A percentile compares a stretch with the other conserved stretches of the same genome.
Conservation (phyloP, 1,284 basidiomycete species). For the Pterulicium gracile region DNA sequence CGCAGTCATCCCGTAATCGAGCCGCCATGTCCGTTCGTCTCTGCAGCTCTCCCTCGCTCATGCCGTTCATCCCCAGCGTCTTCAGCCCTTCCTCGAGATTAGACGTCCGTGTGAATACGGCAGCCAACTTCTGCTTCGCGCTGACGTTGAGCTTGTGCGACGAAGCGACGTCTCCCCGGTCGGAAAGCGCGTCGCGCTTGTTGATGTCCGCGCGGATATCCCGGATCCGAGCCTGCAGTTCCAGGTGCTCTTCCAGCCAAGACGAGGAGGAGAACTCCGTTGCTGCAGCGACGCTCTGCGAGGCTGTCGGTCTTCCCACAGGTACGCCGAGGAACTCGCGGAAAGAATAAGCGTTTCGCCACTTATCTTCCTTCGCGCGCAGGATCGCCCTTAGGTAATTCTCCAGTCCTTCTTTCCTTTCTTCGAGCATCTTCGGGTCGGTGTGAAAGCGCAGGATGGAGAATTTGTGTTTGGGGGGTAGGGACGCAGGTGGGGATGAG, state of each 20-base stretch:
- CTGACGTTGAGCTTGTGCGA: constrained; percentile 76
- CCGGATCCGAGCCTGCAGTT: constrained; percentile 65
- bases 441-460: constrained; percentile 44
- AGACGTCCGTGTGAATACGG: constrained; percentile 58
- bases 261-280: constrained; percentile 58
- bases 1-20: constrained; percentile 75
- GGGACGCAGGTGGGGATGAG: constrained; percentile 57
- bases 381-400: constrained; percentile 82
- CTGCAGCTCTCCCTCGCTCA: constrained; percentile 78
- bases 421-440: constrained; percentile 49
- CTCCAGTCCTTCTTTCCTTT: constrained; percentile 70
- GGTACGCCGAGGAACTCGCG: constrained; percentile 83
- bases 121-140: constrained; percentile 77
- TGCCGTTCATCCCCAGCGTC: constrained; percentile 50
- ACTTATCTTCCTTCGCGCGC: constrained; percentile 67
- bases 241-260: constrained; percentile 81
- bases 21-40: constrained; percentile 78
- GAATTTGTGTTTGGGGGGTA: constrained; percentile 79
- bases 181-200: constrained; percentile 75
- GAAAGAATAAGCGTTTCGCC: constrained; percentile 77
- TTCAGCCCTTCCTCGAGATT: constrained; percentile 63
- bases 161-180: constrained; percentile 59
- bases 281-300: constrained; percentile 17
- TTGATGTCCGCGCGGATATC: constrained; percentile 77
- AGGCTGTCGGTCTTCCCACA: constrained; percentile 36